Evolutionary conservation across 768 basidiomycete species (phyloP), one percentile per base, ranked within the genome.

Genomic region (Mycena galopus): DNA sequence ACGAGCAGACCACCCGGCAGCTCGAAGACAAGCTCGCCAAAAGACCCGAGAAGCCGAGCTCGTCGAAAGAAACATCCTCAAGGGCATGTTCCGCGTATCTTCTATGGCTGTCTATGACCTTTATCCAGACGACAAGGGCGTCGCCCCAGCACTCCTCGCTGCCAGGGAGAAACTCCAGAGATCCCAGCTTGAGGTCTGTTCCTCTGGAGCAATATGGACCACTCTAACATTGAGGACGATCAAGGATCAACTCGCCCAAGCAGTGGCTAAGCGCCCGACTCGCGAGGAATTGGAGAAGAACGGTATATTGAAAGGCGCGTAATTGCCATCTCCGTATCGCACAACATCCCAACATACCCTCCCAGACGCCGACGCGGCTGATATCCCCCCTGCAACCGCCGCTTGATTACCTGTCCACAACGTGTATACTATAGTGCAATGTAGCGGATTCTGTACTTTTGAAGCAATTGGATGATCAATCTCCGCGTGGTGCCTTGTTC

Each of bases 11-110:
- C 27, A 67, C 73, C 44, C 74, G 84, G 55, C 84, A 84, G 74
- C 84, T 93, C 50, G 91, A 92, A 82, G 86, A 85, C 77, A 84
- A 84, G 60, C 83, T 92, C 55, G 83, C 80, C 53, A 79, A 85
- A 23, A 84, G 92, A 44, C 90, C 92, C 23, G 86, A 89, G n/a
- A 88, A 89, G 79, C 86, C 47, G 88, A 91, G 53, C 84, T 94
- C 53, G 85, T 92, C 71, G 89, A 91, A 37, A 87, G 90, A 73
- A 92, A 92, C 78, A 93, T 93, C 72, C 86, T 94, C 70, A 92
- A 93, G 81, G 90, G 91, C 88, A 61, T 68, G 81, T 76, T 50
- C 19, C 11, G 17, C 61, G 32, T 8, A 14, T 32, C 33, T 23
- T 56, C 21, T 1, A n/a, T 55, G 6, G 23, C 53, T 47, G n/a